Percentiles rank a stretch among this genome's conserved stretches.
Conservation (phyloP, 495 filamentous ascomycete genomes). For the Podospora pseudoanserina region DNA sequence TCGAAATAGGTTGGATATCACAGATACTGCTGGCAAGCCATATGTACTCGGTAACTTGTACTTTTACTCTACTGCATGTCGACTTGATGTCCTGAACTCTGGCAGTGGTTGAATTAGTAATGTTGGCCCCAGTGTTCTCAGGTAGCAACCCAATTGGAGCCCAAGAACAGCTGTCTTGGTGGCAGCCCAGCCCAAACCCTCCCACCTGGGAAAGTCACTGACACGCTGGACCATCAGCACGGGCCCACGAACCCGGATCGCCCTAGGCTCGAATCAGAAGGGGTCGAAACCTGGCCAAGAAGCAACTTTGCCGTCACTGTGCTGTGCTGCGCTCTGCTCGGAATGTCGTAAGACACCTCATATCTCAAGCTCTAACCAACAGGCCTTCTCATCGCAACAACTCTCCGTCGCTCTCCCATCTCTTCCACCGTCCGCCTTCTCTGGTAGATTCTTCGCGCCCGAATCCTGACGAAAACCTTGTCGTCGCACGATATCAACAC, state of each 20-base stretch:
- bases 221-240: slow-evolving; percentile 21
- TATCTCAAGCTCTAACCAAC: slow-evolving; percentile 15
- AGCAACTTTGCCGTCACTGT: slow-evolving; percentile 26
- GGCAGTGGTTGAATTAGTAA: not conserved
- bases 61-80: not conserved
- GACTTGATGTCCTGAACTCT: too few relatives aligned
- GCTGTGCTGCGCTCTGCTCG: slow-evolving; percentile 9
- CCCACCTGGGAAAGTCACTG: slow-evolving; percentile 1
- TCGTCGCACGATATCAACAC: not conserved
- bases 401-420: not conserved
- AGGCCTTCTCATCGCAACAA: not conserved
- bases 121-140: not conserved
- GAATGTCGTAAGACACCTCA: slow-evolving; percentile 28
- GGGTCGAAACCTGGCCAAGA: slow-evolving; percentile 22
- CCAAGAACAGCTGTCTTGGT: not conserved
- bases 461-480: not conserved
- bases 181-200: not conserved
- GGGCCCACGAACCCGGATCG: slow-evolving; percentile 23
- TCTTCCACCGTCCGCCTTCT: not conserved
- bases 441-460: not conserved
- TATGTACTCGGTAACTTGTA: not conserved
- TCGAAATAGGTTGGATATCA: not conserved
- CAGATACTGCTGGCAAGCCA: not conserved
- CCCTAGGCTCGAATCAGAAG: slow-evolving; percentile 1
- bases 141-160: not conserved